Evolutionary conservation across 345 rosid species (phyloP), one percentile per base, ranked within the genome.

Genomic region (Passiflora organensis): DNA sequence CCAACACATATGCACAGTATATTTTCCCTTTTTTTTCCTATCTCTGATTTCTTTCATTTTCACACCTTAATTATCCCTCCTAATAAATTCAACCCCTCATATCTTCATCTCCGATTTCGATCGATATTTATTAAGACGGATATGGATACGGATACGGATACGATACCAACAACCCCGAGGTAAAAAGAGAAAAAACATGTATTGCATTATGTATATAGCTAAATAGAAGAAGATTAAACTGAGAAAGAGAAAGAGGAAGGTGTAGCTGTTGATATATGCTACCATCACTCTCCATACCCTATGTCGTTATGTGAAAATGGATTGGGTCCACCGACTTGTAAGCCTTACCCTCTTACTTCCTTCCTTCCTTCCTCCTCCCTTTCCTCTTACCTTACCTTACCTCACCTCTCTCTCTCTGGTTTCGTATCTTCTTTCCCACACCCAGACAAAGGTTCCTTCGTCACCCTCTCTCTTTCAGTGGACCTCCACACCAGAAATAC

Each of bases 1-100:
- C 76, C 37, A 62, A 73, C 84, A 79, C 74, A 72, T 79, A 77
- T 41, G 60, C 76, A 65, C 21, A 23, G 42, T 46, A 48, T 22
- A 43, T 10, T 24, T 17, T 56, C 24, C 21, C 51, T 13, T 25
- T 55, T 38, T 60, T 54, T 52, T 21, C 20, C 1, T 36, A 1
- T 37, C 19, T 6, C 19, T 20, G 16, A 6, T 48, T 12, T 20
- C 20, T 43, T n/a, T 52, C 58, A 53, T 10, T 49, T 51, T 45
- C 52, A 62, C 57, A 38, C 32, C 49, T 25, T 56, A n/a, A 64
- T 50, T 34, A 39, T 44, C 53, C 48, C 39, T 25, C 16, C 44
- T 24, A 3, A 28, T 28, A 28, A n/a, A n/a, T n/a, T n/a, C n/a
- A n/a, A n/a, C 8, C 34, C 34, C 34, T 54, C 56, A 22, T 48